Conservation (phyloP, 306 rosid species). For the Macrotyloma uniflorum region DNA sequence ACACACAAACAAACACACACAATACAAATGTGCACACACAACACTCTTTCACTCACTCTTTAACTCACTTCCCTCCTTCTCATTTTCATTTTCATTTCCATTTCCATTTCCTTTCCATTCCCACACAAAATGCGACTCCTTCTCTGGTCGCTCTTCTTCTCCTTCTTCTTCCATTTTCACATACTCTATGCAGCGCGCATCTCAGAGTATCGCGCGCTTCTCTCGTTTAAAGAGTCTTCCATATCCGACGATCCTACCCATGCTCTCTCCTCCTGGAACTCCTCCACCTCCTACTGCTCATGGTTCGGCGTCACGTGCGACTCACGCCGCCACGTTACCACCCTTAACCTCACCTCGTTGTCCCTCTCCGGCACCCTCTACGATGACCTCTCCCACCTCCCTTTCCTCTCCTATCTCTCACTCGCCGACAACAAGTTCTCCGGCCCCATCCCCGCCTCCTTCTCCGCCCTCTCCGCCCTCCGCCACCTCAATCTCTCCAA, state of each 20-base stretch:
- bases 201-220: constrained; percentile 65
- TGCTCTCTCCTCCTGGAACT: constrained; percentile 70
- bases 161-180: constrained; percentile 13
- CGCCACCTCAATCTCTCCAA: constrained; percentile 79
- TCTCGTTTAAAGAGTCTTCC: constrained; percentile 55
- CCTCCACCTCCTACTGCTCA: constrained; percentile 55
- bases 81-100: not conserved
- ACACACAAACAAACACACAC: not conserved
- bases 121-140: constrained; percentile 55
- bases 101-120: not conserved
- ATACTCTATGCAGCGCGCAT: constrained; percentile 30
- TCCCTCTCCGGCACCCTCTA: constrained; percentile 64
- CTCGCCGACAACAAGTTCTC: constrained; percentile 60
- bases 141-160: constrained; percentile 2
- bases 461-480: constrained; percentile 58
- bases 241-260: constrained; percentile 56
- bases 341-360: constrained; percentile 63
- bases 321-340: constrained; percentile 57
- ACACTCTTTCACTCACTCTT: not conserved
- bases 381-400: constrained; percentile 57
- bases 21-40: not conserved
- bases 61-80: not conserved
- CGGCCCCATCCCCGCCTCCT: constrained; percentile 72
- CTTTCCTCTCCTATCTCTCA: constrained; percentile 58
- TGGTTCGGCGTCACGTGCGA: constrained; percentile 79